Evolutionary conservation across 2,329 filamentous ascomycete species (phyloP).

Genomic region (Penicillium sp.): DNA sequence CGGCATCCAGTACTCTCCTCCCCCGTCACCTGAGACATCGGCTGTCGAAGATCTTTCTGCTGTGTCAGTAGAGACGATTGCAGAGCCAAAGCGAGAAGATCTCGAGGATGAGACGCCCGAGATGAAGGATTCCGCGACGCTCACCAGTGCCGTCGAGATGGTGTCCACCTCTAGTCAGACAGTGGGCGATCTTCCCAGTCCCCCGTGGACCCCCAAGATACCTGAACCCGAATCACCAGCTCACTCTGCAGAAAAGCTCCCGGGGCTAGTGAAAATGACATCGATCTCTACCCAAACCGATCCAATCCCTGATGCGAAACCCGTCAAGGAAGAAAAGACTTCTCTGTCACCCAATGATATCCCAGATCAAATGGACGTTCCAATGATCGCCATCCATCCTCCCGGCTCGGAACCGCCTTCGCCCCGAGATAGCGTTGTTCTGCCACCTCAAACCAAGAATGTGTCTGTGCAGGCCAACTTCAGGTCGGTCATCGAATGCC

Average conservation of each 20-base stretch:
- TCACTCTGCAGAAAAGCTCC: slow-evolving; percentile 4
- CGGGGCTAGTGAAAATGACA: slow-evolving; percentile 22
- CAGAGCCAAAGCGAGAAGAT: neutral
- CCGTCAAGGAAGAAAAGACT: slow-evolving; percentile 12
- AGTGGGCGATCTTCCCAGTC: slow-evolving; percentile 36
- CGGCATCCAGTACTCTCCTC: slow-evolving; percentile 81
- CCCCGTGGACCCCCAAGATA: slow-evolving; percentile 36
- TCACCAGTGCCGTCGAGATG: slow-evolving; percentile 36
- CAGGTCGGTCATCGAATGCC: slow-evolving; percentile 46
- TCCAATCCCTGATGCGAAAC: slow-evolving; percentile 10
- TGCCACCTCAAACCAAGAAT: slow-evolving; percentile 78
- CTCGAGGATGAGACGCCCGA: neutral
- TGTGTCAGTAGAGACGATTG: slow-evolving; percentile 24
- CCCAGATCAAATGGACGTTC: slow-evolving; percentile 55
- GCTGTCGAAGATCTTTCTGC: slow-evolving; percentile 10
- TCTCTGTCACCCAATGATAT: slow-evolving; percentile 14
- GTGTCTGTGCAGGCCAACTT: slow-evolving; percentile 75
- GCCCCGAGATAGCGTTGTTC: slow-evolving; percentile 68
- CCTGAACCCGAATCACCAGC: slow-evolving; percentile 23
- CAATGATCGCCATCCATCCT: slow-evolving; percentile 87
- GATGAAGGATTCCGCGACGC: slow-evolving; percentile 31
- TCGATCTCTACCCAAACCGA: slow-evolving; percentile 39
- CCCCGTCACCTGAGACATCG: slow-evolving; percentile 61
- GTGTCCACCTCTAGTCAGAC: slow-evolving; percentile 47
- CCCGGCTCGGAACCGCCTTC: slow-evolving; percentile 80